Conservation (phyloP, 2,329 filamentous ascomycete genomes). For the Blastomyces silverae region DNA sequence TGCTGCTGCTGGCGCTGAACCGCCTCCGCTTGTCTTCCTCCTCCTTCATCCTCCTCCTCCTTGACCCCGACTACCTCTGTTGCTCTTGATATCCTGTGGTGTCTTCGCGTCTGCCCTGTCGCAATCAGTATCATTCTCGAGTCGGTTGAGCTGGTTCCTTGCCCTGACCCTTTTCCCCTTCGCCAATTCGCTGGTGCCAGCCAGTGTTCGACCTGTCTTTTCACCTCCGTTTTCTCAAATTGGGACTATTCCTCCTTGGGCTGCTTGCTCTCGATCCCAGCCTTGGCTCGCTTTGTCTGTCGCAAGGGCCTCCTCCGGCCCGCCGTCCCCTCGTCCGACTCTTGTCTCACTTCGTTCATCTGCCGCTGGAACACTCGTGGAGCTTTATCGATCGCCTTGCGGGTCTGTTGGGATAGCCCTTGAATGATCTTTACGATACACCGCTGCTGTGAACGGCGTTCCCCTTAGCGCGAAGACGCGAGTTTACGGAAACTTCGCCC, state of each 20-base stretch:
- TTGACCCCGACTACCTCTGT: too few relatives aligned
- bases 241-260: conserved; percentile 10
- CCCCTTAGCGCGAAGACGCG: conserved; percentile 4
- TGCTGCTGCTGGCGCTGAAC: conserved; percentile 1
- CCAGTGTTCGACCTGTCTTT: not conserved
- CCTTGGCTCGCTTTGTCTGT: not conserved
- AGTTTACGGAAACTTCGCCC: not conserved
- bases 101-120: conserved; percentile 6
- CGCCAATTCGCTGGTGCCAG: conserved; percentile 11
- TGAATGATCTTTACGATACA: not conserved
- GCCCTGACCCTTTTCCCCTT: not conserved
- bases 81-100: not conserved
- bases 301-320: conserved; percentile 4
- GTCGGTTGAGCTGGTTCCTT: conserved; percentile 10
- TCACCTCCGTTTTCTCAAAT: not conserved
- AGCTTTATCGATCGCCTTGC: conserved; percentile 3
- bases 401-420: not conserved
- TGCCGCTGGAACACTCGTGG: not conserved
- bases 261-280: conserved; percentile 1
- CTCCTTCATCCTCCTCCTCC: not conserved
- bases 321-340: not conserved
- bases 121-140: not conserved
- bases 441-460: not conserved
- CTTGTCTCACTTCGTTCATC: not conserved
- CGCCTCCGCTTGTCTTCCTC: not conserved